These are phyloP conservation scores for Bacidia rubella DNA, from an alignment of 495 filamentous ascomycete species.

Conservation along the genomic window DNA sequence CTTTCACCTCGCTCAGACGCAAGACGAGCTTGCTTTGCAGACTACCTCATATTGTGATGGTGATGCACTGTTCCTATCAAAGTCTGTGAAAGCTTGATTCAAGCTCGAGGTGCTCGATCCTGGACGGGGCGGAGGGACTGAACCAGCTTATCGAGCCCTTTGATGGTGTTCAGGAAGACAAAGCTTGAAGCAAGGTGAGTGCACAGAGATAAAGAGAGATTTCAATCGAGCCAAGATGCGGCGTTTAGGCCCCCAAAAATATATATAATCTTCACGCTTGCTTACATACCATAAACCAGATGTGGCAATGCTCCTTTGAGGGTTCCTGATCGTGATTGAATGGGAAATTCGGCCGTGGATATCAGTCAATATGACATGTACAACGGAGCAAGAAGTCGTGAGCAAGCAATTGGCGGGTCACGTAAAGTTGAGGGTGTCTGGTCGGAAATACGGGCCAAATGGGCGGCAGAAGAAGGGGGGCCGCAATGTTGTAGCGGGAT, in stretches of 20 bases:
- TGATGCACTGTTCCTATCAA: neutral
- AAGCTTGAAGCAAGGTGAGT: no score
- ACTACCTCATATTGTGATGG: neutral
- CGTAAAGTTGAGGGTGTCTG: neutral
- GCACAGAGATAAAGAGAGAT: no score
- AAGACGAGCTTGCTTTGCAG: neutral
- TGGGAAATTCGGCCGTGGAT: neutral
- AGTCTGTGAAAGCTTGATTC: no score
- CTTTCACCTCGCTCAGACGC: neutral
- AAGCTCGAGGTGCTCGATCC: no score
- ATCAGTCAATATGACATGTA: neutral
- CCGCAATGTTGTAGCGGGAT: neutral
- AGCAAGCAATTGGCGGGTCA: neutral
- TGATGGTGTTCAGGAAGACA: no score
- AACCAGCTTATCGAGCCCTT: no score
- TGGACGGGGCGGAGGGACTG: no score
- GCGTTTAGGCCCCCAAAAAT: neutral
- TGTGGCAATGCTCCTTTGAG: neutral
- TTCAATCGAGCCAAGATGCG: neutral
- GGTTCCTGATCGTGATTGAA: neutral
- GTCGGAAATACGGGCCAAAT: neutral
- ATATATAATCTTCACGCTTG: neutral
- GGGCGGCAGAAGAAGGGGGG: neutral
- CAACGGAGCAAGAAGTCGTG: neutral
- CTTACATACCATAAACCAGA: neutral